A percentile compares a stretch with the other conserved stretches of the same genome.
Conservation (phyloP, 140 eudicot species). For the Bidens hawaiensis region DNA sequence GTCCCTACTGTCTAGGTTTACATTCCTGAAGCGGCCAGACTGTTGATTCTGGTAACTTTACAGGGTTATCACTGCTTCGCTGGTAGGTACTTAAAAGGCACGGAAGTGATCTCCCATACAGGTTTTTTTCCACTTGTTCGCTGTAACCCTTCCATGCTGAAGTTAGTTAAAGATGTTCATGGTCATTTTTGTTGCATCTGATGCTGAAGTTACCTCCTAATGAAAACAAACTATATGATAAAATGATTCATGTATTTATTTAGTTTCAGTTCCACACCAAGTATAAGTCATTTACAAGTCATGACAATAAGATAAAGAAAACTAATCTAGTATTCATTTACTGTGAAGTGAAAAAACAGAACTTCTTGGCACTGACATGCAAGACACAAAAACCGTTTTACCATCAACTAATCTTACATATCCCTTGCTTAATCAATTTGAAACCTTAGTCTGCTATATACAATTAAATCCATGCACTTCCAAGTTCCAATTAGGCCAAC, state of each 20-base stretch:
- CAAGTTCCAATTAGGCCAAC: too few relatives aligned
- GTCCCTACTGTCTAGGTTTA: too few relatives aligned
- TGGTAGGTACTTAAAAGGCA: neutral
- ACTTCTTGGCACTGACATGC: neutral
- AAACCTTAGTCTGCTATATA: neutral
- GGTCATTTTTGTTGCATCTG: neutral
- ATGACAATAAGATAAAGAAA: too few relatives aligned
- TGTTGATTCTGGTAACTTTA: too few relatives aligned
- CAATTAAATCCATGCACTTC: neutral
- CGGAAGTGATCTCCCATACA: too few relatives aligned
- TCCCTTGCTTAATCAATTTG: neutral
- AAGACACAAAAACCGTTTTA: neutral
- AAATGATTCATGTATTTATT: neutral
- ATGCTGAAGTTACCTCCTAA: neutral
- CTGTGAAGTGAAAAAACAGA: neutral
- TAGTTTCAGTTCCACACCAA: neutral
- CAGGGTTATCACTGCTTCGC: too few relatives aligned
- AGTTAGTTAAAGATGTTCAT: too few relatives aligned
- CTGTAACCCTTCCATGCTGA: too few relatives aligned
- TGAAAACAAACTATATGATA: neutral
- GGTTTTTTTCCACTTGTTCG: too few relatives aligned
- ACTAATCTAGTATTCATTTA: too few relatives aligned
- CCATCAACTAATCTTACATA: neutral
- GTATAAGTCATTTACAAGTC: too few relatives aligned
- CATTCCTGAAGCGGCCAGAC: too few relatives aligned